Evolutionary conservation across 345 rosid species (phyloP), one percentile per base, ranked within the genome.

Genomic region (Murraya koenigii): DNA sequence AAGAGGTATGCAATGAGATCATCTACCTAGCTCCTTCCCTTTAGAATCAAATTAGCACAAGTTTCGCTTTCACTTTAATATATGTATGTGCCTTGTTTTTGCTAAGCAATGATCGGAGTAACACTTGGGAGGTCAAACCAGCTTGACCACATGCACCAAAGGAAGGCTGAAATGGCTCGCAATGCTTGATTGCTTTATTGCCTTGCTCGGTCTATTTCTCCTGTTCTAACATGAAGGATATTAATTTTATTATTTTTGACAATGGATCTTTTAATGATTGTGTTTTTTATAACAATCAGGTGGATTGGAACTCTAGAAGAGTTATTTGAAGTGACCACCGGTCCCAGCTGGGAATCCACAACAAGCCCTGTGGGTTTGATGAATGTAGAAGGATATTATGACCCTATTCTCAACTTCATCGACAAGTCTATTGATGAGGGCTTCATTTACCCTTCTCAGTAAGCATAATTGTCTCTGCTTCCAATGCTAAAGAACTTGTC

Each of bases 121-220:
- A 87, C 91, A 49, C 87, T 85, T 69, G 89, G 91, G 89, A 86
- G 82, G 88, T 86, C 20, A 86, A 66, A 58, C 73, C 87, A n/a
- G 33, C 89, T 88, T 20, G 87, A 85, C 35, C 84, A 86, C 82
- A 88, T 88, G 91, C 89, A 88, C 78, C 85, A 88, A 80, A 88
- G 91, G 66, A 88, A 88, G 71, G 91, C 91, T 13, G 91, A 85
- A 69, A 88, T 88, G 91, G 87, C 87, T 79, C 85, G 83, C 78
- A 77, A 83, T 74, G 85, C 83, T 89, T 75, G 89, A 88, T 74
- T 88, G 91, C 79, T 86, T 88, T 66, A 84, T 88, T 28, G 91
- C 91, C 65, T 68, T 88, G 54, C 91, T 89, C 76, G 91, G 91
- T 88, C 61, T n/a, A 65, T 69, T 26, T 56, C 73, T 3, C 49